Evolutionary conservation across 208 protist genomes (phyloP), one percentile per base, ranked within the genome.

Genomic region (Trypanosomatidae sp.): DNA sequence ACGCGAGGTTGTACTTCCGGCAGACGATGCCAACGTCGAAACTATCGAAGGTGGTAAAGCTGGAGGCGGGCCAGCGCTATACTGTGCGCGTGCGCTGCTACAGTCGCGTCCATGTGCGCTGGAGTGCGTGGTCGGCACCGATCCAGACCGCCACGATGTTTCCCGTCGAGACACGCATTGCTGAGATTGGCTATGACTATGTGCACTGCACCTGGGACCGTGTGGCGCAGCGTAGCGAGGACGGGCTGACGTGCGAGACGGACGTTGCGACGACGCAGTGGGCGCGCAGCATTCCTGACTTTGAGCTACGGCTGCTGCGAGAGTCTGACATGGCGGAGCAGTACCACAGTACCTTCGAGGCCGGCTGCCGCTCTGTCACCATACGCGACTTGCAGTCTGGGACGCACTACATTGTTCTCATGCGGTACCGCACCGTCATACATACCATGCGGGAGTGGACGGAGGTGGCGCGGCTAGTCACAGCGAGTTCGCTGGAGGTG

Each of bases 131-230:
- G 91, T 95, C 91, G 15, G 69, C 73, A 3, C 59, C 79, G 5
- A 76, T 85, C n/a, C 78, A 82, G 36, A 84, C 90, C 43, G 69
- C 74, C 49, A 91, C 91, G 10, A 72, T 93, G 56, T 74, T 86
- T 60, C 71, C 85, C 25, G 92, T 97, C 13, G 69, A 71, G 13
- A 83, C 74, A 8, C 71, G 77, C 46, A 84, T 93, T 44, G 80
- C 73, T 7, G 87, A 91, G 44, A 89, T 98, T 41, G 91, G 94
- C 36, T 91, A 92, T 75, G 91, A 98, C 75, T 91, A 93, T 71
- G 89, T 94, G 56, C 85, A 86, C 47, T 73, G 96, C 28, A 82
- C 66, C 22, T 98, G 94, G 94, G 85, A 91, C 69, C 84, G 94
- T 19, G 69, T 74, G 12, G 41, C 60, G 50, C 73, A 74, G 52